A percentile compares a stretch with the other conserved stretches of the same genome.
These are phyloP conservation scores for Diphasiastrum complanatum DNA, from an alignment of 83 land plant species.

Conservation along the genomic window DNA sequence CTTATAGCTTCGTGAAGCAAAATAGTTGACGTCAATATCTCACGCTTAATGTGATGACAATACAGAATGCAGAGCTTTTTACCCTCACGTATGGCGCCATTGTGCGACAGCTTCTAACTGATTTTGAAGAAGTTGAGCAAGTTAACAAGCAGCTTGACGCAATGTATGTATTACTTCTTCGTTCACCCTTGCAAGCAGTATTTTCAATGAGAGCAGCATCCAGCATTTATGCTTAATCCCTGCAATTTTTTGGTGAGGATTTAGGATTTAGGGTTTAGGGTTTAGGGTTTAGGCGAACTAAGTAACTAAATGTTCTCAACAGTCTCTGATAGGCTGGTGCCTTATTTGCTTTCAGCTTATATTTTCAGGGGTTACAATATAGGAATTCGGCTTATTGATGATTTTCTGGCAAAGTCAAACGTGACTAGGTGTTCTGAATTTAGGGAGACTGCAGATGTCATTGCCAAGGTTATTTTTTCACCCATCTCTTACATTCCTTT, in stretches of 20 bases:
- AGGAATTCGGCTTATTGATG: conserved; percentile 83
- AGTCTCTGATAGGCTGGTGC: neutral
- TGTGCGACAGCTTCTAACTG: conserved; percentile 88
- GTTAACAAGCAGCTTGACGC: conserved; percentile 97
- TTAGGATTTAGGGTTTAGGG: too few relatives aligned
- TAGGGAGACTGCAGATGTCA: conserved; percentile 88
- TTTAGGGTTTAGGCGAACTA: neutral
- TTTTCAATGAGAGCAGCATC: neutral
- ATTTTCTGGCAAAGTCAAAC: conserved; percentile 85
- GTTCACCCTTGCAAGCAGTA: neutral
- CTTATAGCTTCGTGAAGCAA: neutral
- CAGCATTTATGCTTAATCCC: too few relatives aligned
- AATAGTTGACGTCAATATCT: neutral
- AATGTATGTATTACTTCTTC: conserved; percentile 43
- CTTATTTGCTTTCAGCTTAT: neutral
- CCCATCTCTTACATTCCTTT: neutral
- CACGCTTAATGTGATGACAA: neutral
- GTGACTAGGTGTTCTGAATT: conserved; percentile 78
- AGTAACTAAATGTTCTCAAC: neutral
- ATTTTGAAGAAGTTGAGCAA: conserved; percentile 92
- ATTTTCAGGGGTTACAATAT: conserved; percentile 84
- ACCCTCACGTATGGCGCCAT: conserved; percentile 92
- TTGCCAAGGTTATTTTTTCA: conserved; percentile 64
- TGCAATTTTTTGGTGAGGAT: too few relatives aligned
- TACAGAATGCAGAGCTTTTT: conserved; percentile 95